Evolutionary conservation across 257 asterid species (phyloP).

Genomic region (Capsicum baccatum): DNA sequence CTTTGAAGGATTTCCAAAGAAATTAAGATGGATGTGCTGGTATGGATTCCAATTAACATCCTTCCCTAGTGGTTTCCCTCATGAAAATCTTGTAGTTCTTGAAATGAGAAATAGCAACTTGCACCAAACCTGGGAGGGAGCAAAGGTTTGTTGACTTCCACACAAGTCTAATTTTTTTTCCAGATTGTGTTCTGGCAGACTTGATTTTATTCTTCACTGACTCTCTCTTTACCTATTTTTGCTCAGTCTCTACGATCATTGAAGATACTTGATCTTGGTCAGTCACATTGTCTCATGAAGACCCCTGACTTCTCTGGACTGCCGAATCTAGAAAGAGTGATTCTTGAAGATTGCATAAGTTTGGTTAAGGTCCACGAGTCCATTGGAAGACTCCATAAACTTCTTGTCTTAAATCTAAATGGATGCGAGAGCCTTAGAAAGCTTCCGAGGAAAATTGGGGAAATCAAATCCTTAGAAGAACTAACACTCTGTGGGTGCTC

Average conservation of each 20-base stretch:
- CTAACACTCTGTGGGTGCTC: conserved; percentile 30
- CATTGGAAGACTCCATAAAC: conserved; percentile 29
- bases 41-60: conserved; percentile 17
- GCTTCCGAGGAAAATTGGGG: conserved; percentile 28
- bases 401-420: conserved; percentile 24
- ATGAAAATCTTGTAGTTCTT: conserved; percentile 33
- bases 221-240: neutral
- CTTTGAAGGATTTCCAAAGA: conserved; percentile 32
- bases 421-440: conserved; percentile 21
- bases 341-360: conserved; percentile 32
- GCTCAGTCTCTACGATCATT: conserved; percentile 27
- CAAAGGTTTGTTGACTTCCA: conserved; percentile 26
- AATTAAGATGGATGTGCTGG: conserved; percentile 34
- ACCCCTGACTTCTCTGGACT: conserved; percentile 37
- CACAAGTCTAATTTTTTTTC: neutral
- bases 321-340: conserved; percentile 25
- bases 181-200: conserved; percentile 1
- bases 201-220: conserved; percentile 11
- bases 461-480: conserved; percentile 28
- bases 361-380: conserved; percentile 31
- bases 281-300: conserved; percentile 22
- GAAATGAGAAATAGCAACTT: conserved; percentile 33
- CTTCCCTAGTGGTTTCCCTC: conserved; percentile 27
- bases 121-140: conserved; percentile 33
- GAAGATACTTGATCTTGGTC: conserved; percentile 35